Base-by-base conservation (phyloP, 2,329 filamentous ascomycete species). In the Penicillium sp. region DNA sequence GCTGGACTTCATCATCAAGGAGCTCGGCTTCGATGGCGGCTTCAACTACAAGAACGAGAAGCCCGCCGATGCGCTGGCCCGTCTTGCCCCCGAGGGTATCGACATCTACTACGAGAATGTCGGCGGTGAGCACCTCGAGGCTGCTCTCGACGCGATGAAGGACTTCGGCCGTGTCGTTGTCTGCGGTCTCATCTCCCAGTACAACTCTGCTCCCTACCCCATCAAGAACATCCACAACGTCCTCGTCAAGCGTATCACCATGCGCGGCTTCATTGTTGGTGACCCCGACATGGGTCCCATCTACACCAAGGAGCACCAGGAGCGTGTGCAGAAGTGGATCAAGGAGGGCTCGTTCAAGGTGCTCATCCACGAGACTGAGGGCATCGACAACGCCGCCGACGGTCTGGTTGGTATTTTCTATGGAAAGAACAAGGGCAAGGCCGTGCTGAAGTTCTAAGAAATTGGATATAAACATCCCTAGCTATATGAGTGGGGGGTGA, bases 1-100 rank as follows among this genome's bases (percentile, higher is more conserved):
- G 81, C 81, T 92, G 24, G 85, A 89, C 19, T 95, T 87, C 74
- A 89, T 92, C 73, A 79, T 75, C 56, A 86, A 89, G 55, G 86
- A 89, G 50, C 82, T 92, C 36, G 81, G 82, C 27, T 92, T 92
- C 71, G 88, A 92, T 69, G 83, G 75, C 16, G 91, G 87, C 9
- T 95, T 94, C 68, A 95, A 96, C 82, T 96, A 96, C 83, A 94
- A 95, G 83, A 92, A 85, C 66, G 90, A 95, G 79, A 85, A 83
- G 66, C 83, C 90, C 0, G 71, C 77, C 0, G 87, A 88, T 11
- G 91, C 90, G 0, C 81, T 96, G 56, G 76, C 81, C 64, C 83
- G 89, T 58, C 82, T 95, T 18, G 89, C 89, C 0, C 90, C 91
- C 0, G 76, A 92, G 13, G 91, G 91, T 4, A 83, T 96, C 61